phyloP scores from a whole-genome alignment of 257 asterid genomes.

The Capsicum rhomboideum region DNA sequence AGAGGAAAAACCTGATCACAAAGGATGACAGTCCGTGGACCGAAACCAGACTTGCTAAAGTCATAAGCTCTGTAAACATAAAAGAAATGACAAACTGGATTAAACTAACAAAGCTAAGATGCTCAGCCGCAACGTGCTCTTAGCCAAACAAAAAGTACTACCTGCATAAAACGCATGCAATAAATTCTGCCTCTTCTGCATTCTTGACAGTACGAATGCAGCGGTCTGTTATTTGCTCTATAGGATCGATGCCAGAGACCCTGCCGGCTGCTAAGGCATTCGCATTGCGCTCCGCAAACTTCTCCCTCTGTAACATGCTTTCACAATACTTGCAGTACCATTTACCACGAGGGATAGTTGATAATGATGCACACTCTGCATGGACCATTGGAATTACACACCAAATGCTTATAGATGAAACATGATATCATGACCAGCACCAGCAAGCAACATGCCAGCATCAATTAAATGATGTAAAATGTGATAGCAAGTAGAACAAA shows the following conservation, averaged over 20 bases:
- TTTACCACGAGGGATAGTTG: conserved; percentile 75
- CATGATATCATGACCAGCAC: not conserved
- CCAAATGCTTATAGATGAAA: conserved; percentile 2
- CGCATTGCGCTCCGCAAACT: conserved; percentile 57
- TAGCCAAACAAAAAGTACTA: conserved; percentile 9
- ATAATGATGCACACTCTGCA: conserved; percentile 88
- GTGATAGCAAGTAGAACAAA: not conserved
- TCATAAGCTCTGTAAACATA: conserved; percentile 70
- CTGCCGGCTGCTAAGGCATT: conserved; percentile 97
- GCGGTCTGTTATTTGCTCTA: conserved; percentile 75
- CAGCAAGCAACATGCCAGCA: not conserved
- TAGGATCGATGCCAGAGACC: conserved; percentile 59
- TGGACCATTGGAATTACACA: conserved; percentile 8
- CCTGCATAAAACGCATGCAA: conserved; percentile 99
- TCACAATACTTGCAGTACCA: conserved; percentile 98
- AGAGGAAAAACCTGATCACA: conserved; percentile 81
- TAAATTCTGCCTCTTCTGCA: conserved; percentile 88
- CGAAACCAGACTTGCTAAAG: conserved; percentile 96
- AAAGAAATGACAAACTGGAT: not conserved
- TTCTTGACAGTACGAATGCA: conserved; percentile 80
- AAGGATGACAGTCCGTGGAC: conserved; percentile 95
- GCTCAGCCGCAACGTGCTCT: not conserved
- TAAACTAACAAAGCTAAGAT: not conserved
- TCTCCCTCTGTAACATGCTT: conserved; percentile 83
- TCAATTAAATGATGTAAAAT: not conserved